Percentiles rank a stretch among this genome's conserved stretches.
Conservation (phyloP, 148 eudicot species). For the Rheum nobile region DNA sequence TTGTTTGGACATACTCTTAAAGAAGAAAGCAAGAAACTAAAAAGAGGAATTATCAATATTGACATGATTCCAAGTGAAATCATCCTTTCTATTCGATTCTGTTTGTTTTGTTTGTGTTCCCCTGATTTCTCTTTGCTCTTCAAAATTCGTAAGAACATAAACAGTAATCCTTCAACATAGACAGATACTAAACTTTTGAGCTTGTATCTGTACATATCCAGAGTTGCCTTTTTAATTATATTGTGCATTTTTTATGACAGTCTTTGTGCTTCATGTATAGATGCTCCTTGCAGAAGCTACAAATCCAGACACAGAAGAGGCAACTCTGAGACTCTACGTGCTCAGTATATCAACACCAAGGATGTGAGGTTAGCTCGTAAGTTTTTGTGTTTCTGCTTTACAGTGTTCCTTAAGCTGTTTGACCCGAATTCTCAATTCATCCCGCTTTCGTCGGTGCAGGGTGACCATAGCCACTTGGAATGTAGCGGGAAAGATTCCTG, state of each 20-base stretch:
- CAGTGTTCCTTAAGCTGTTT: not conserved
- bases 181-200: not conserved
- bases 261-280: conserved; percentile 13
- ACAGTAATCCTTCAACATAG: too few relatives aligned
- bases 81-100: not conserved
- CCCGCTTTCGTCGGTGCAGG: conserved; percentile 15
- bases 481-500: conserved; percentile 76
- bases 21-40: not conserved
- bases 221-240: not conserved
- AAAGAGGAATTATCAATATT: not conserved
- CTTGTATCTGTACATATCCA: not conserved
- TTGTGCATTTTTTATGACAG: not conserved
- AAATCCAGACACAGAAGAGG: conserved; percentile 58
- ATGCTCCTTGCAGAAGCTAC: conserved; percentile 17
- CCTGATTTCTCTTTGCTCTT: not conserved
- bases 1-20: not conserved
- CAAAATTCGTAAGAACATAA: not conserved
- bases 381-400: not conserved
- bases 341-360: conserved; percentile 68
- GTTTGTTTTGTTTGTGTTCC: not conserved
- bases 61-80: not conserved
- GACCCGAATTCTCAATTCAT: not conserved
- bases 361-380: conserved; percentile 68
- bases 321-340: conserved; percentile 64
- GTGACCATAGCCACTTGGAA: conserved; percentile 81